phyloP scores from a whole-genome alignment of 2,329 filamentous ascomycete species.

The Clarireedia sp. region DNA sequence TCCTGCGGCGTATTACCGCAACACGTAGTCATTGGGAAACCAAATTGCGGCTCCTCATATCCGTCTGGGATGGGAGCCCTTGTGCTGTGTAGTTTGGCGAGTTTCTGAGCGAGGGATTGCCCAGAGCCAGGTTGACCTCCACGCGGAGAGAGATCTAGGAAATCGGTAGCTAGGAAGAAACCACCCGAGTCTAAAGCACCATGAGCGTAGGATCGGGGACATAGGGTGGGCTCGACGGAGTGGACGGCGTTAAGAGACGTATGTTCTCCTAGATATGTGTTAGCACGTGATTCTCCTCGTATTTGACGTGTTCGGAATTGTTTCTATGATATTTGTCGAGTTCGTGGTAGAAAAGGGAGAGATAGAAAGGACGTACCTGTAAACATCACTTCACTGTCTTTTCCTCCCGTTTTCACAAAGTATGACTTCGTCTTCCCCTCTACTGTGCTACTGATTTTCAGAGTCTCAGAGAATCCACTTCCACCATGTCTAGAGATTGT shows the following conservation, averaged over 20 bases:
- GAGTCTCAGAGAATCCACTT: conserved; percentile 62
- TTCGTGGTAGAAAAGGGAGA: not conserved
- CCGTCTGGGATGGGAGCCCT: conserved; percentile 59
- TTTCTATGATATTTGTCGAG: too few species aligned
- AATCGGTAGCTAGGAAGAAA: conserved; percentile 65
- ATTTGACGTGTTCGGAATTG: too few species aligned
- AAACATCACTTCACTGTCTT: conserved; percentile 62
- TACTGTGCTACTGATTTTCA: conserved; percentile 43
- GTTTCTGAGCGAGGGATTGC: conserved; percentile 59
- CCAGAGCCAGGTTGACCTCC: conserved; percentile 29
- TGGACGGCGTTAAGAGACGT: conserved; percentile 78
- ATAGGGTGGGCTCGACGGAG: conserved; percentile 61
- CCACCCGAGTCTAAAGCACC: conserved; percentile 44
- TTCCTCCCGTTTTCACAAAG: conserved; percentile 66
- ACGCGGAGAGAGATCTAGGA: conserved; percentile 53
- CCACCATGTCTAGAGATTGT: conserved; percentile 54
- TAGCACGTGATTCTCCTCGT: conserved; percentile 3
- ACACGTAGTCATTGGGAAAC: conserved; percentile 78
- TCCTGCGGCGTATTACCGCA: conserved; percentile 80
- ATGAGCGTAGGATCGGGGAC: conserved; percentile 66
- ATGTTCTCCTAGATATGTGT: conserved; percentile 57
- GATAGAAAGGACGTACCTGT: conserved; percentile 37
- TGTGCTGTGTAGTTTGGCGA: conserved; percentile 71
- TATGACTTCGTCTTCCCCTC: conserved; percentile 35
- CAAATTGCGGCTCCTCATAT: conserved; percentile 57